Base-by-base conservation (phyloP, 2,329 filamentous ascomycete genomes). In the Cladophialophora immunda region DNA sequence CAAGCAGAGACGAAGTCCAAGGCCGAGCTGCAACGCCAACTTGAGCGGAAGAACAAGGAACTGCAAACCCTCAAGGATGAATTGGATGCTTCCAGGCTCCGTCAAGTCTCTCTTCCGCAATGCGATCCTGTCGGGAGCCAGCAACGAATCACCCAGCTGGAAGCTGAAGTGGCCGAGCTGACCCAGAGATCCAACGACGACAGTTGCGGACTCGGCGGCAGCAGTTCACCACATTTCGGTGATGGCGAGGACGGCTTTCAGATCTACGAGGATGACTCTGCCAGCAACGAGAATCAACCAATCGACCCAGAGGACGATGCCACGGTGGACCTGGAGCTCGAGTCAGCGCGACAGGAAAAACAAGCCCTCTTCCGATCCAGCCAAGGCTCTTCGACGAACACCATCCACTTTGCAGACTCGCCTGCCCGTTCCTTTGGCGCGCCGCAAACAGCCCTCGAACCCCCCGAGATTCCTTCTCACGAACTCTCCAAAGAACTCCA, bases 261-360 rank as follows among this genome's bases (percentile, higher is more conserved):
- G n/a, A 73, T 74, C 36, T 69, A 68, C 54, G 72, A 72, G 50
- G 72, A 74, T 47, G 68, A 73, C 11, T 65, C 61, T 34, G 63
- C 27, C 6, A 52, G 55, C 68, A 19, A 72, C 73, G 59, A 72
- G 69, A n/a, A 65, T 69, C 25, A 71, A 68, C 19, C 62, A 67
- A 45, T 68, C 71, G 36, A 61, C 71, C 32, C 67, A 69, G 38
- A 70, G 3, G 78, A 80, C 17, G 66, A 75, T 13, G 64, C 73
- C 8, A 62, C 69, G 2, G 74, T 82, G 53, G 73, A 73, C 1
- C 71, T 75, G 15, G 79, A 82, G 36, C 69, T 82, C n/a, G 76
- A 79, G 61, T 71, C 75, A 11, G 78, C 77, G 1, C 78, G 75
- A 53, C 75, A 76, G 58, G 80, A 80, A 56, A 82, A 81, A 65